phyloP scores from a whole-genome alignment of 2,329 filamentous ascomycete species.

The Colletotrichum sp. region DNA sequence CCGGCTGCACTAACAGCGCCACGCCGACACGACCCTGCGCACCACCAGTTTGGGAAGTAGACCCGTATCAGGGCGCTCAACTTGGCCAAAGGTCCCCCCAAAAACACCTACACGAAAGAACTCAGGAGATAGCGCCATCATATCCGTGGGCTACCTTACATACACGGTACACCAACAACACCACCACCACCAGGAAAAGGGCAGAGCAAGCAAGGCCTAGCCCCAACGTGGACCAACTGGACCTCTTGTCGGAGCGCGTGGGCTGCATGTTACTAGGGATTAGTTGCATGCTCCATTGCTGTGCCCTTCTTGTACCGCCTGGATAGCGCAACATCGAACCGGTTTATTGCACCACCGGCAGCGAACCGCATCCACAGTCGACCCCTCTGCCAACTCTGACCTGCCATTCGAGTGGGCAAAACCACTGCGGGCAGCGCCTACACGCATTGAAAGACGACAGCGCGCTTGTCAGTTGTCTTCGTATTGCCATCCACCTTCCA shows the following conservation, averaged over 20 bases:
- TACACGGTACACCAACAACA: neutral
- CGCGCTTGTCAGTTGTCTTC: slow-evolving; percentile 4
- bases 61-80: neutral
- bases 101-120: neutral
- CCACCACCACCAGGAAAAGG: neutral
- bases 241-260: neutral
- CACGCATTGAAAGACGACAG: slow-evolving; percentile 1
- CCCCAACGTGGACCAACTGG: slow-evolving; percentile 16
- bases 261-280: neutral
- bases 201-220: neutral
- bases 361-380: slow-evolving; percentile 1
- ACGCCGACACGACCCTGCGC: slow-evolving; percentile 16
- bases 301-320: neutral
- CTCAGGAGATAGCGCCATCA: slow-evolving; percentile 7
- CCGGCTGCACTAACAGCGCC: slow-evolving; percentile 10
- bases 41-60: slow-evolving; percentile 9
- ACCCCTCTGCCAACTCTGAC: neutral
- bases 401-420: neutral
- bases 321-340: slow-evolving; percentile 9
- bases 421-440: neutral
- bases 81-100: neutral
- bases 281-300: neutral
- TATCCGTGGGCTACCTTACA: neutral
- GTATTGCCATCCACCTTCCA: slow-evolving; percentile 7
- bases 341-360: slow-evolving; percentile 20